These are phyloP conservation scores for Diplodia seriata DNA, from an alignment of 2,329 filamentous ascomycete species.

Conservation along the genomic window DNA sequence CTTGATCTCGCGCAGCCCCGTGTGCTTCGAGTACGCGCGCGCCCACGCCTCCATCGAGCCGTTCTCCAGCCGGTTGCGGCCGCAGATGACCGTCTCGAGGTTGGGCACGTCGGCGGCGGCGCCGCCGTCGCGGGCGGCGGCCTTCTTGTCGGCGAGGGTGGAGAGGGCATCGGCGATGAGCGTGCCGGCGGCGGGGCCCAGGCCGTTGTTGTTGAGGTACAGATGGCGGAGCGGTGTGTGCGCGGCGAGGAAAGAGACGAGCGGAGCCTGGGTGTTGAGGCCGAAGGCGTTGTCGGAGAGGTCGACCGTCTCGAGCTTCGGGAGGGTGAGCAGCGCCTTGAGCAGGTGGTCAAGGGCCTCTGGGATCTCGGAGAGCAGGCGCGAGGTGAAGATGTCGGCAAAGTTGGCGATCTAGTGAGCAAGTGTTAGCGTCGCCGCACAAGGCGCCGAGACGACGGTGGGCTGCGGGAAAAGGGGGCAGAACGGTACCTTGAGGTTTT, in stretches of 20 bases:
- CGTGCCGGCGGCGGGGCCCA: conserved; percentile 89
- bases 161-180: conserved; percentile 87
- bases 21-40: conserved; percentile 80
- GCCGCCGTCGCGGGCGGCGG: conserved; percentile 69
- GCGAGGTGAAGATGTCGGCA: conserved; percentile 96
- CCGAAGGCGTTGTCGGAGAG: conserved; percentile 98
- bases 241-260: conserved; percentile 87
- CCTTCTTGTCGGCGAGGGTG: conserved; percentile 83
- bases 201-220: conserved; percentile 97
- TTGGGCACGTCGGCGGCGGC: conserved; percentile 72
- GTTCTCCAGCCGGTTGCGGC: conserved; percentile 93
- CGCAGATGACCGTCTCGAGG: conserved; percentile 96
- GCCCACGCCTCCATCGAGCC: conserved; percentile 97
- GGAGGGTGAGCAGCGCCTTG: conserved; percentile 83
- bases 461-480: background rate
- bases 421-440: conserved; percentile 19
- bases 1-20: conserved; percentile 82
- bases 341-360: conserved; percentile 85
- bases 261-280: conserved; percentile 89
- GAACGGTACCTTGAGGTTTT: conserved; percentile 71
- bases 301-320: conserved; percentile 88
- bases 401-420: conserved; percentile 74
- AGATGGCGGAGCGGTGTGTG: conserved; percentile 92
- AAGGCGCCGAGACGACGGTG: background rate
- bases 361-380: conserved; percentile 91